Percentiles rank a stretch among this genome's conserved stretches.
phyloP scores from a whole-genome alignment of 129 eudicot genomes.

The Sambucus nigra region DNA sequence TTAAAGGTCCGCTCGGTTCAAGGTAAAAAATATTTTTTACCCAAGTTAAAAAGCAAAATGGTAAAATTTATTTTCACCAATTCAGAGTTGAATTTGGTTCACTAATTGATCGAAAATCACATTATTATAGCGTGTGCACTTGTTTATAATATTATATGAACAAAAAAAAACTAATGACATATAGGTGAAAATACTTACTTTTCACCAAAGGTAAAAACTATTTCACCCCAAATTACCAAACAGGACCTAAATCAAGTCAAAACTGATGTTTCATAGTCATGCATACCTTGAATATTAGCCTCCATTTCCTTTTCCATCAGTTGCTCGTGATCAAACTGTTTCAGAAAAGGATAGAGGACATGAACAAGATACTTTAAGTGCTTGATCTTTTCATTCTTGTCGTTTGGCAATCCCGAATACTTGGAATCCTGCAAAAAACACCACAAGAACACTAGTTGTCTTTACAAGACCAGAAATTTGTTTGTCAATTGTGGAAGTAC shows the following conservation, averaged over 20 bases:
- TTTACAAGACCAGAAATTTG: background rate
- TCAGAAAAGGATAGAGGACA: conserved; percentile 33
- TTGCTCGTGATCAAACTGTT: conserved; percentile 30
- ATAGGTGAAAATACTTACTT: too few relatives aligned
- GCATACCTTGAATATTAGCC: conserved; percentile 45
- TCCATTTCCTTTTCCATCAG: conserved; percentile 38
- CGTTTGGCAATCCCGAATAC: conserved; percentile 16
- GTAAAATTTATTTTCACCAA: too few relatives aligned
- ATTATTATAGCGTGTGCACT: too few relatives aligned
- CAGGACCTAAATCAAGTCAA: background rate
- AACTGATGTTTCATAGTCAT: background rate
- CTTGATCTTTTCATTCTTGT: conserved; percentile 13
- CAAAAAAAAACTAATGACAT: too few relatives aligned
- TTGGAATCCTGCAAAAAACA: conserved; percentile 12
- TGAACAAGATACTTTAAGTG: conserved; percentile 28
- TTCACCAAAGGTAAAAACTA: too few relatives aligned
- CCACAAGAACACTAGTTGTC: background rate
- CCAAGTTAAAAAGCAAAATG: too few relatives aligned
- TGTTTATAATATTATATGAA: too few relatives aligned
- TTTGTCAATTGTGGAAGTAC: background rate
- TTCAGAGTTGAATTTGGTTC: too few relatives aligned
- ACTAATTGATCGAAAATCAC: too few relatives aligned
- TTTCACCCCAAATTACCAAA: background rate
- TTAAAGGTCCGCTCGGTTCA: too few relatives aligned
- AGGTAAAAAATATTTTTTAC: too few relatives aligned